A percentile compares a stretch with the other conserved stretches of the same genome.
phyloP scores from a whole-genome alignment of 495 filamentous ascomycete species.

The Podospora pseudopauciseta region DNA sequence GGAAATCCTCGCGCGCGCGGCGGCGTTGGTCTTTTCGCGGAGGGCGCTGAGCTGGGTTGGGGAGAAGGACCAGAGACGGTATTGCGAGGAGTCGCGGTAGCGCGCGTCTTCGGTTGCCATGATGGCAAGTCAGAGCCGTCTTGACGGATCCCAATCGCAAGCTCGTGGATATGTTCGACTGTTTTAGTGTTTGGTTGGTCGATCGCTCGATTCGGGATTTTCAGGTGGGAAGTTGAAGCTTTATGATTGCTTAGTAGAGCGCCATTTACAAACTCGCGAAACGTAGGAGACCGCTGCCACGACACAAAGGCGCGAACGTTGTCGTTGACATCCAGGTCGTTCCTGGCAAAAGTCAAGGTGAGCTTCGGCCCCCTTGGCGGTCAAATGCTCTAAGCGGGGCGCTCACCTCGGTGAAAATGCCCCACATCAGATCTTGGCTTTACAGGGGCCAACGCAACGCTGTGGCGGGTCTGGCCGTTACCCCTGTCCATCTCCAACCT shows the following conservation, averaged over 20 bases:
- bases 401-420: slow-evolving; percentile 1
- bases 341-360: neutral
- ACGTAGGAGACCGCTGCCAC: neutral
- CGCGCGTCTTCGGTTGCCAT: slow-evolving; percentile 75
- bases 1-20: slow-evolving; percentile 68
- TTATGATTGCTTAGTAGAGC: no score
- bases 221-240: no score
- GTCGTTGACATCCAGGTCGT: neutral
- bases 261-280: no score
- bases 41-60: slow-evolving; percentile 62
- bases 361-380: neutral
- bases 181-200: no score
- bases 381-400: slow-evolving; percentile 5
- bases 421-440: neutral
- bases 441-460: neutral
- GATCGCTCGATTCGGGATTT: no score
- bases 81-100: slow-evolving; percentile 90
- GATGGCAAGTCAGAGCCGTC: neutral
- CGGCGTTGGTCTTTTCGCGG: slow-evolving; percentile 69
- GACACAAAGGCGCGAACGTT: neutral
- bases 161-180: no score
- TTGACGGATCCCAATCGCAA: no score
- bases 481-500: slow-evolving; percentile 3
- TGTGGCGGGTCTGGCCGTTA: neutral
- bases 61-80: slow-evolving; percentile 89